phyloP scores from a whole-genome alignment of 2,329 filamentous ascomycete genomes.

The Lithohypha guttulata region DNA sequence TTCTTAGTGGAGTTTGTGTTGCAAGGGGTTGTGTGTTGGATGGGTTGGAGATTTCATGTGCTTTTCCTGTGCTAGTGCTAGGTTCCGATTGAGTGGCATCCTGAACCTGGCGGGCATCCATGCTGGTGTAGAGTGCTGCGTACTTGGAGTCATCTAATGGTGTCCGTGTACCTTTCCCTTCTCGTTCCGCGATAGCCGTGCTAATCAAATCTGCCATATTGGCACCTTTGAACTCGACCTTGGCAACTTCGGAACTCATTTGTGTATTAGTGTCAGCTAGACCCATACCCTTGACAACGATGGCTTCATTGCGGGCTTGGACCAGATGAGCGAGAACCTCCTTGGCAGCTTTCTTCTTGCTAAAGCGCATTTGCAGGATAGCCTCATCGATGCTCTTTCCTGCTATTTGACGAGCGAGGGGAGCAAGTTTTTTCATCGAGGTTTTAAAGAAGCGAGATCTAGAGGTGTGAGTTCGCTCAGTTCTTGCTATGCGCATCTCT shows the following conservation, averaged over 20 bases:
- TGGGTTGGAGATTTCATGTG: slow-evolving; percentile 11
- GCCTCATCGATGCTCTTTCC: slow-evolving; percentile 93
- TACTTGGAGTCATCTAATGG: too few relatives aligned
- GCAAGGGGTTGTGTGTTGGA: slow-evolving; percentile 16
- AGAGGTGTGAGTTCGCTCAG: slow-evolving; percentile 46
- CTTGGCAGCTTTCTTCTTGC: slow-evolving; percentile 79
- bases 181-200: slow-evolving; percentile 10
- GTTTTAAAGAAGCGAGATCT: slow-evolving; percentile 70
- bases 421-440: slow-evolving; percentile 80
- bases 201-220: background rate
- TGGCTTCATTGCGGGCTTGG: slow-evolving; percentile 67
- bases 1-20: slow-evolving; percentile 42
- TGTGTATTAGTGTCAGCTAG: slow-evolving; percentile 33
- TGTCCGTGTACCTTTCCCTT: too few relatives aligned
- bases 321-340: slow-evolving; percentile 72
- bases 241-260: slow-evolving; percentile 12
- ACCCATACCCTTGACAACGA: slow-evolving; percentile 77
- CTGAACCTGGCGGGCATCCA: too few relatives aligned
- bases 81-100: slow-evolving; percentile 4
- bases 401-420: slow-evolving; percentile 74
- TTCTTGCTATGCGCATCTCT: slow-evolving; percentile 56
- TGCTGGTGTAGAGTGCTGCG: too few relatives aligned
- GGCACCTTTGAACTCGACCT: slow-evolving; percentile 5
- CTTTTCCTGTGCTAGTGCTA: background rate
- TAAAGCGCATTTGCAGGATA: slow-evolving; percentile 88